These are phyloP conservation scores for Polygonum aviculare DNA, from an alignment of 148 eudicot species.

Conservation along the genomic window DNA sequence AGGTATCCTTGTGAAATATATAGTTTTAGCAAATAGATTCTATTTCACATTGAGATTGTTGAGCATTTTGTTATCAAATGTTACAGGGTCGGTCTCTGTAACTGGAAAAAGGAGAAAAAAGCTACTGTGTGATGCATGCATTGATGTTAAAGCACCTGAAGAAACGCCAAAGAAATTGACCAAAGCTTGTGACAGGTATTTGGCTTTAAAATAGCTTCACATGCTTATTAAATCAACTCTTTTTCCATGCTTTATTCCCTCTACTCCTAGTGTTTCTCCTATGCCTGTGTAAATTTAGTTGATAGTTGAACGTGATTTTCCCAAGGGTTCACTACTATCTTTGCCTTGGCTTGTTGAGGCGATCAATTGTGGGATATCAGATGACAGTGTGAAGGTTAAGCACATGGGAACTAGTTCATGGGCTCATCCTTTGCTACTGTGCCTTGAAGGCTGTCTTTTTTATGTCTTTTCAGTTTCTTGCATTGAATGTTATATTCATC, in stretches of 20 bases:
- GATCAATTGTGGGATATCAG: not conserved
- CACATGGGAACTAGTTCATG: not conserved
- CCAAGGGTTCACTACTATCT: not conserved
- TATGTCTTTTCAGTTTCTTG: not conserved
- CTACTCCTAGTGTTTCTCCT: not conserved
- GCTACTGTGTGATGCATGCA: conserved; percentile 44
- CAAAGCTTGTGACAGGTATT: conserved; percentile 34
- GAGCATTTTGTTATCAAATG: not conserved
- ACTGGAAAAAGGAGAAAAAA: conserved; percentile 24
- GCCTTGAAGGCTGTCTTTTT: not conserved
- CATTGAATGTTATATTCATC: not conserved
- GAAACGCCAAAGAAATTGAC: conserved; percentile 22
- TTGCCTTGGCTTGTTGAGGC: not conserved
- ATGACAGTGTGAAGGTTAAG: not conserved
- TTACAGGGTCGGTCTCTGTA: conserved; percentile 40
- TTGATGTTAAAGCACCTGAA: conserved; percentile 19
- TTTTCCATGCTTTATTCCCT: not conserved
- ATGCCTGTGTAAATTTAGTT: not conserved
- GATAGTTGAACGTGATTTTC: not conserved
- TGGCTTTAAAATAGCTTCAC: not conserved
- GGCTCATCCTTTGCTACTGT: not conserved
- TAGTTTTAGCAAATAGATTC: not conserved
- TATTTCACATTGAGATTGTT: not conserved
- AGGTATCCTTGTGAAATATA: conserved; percentile 28
- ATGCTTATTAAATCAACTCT: not conserved